Conservation (phyloP, 2,329 filamentous ascomycete genomes). For the Orbilia javanica region DNA sequence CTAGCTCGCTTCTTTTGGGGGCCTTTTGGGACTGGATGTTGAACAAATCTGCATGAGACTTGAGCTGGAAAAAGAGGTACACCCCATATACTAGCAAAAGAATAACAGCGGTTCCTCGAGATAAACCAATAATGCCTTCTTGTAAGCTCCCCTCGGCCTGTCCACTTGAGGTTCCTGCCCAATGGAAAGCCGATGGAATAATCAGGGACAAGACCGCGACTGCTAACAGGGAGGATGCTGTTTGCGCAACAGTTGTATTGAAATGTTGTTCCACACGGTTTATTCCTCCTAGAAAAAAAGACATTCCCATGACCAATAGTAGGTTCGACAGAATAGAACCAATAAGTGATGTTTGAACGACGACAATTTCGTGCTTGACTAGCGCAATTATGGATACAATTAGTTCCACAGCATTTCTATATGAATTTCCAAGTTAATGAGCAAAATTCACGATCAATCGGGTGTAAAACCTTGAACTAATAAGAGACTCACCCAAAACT, state of each 20-base stretch:
- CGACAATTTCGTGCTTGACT: constrained; percentile 78
- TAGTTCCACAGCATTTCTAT: constrained; percentile 84
- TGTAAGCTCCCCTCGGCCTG: constrained; percentile 60
- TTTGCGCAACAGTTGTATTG: constrained; percentile 92
- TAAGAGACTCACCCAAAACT: constrained; percentile 78
- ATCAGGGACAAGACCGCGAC: constrained; percentile 85
- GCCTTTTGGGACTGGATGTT: constrained; percentile 83
- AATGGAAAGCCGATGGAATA: constrained; percentile 87
- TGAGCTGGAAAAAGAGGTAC: constrained; percentile 91
- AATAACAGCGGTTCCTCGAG: constrained; percentile 81
- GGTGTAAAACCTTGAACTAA: background rate
- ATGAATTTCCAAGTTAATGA: background rate
- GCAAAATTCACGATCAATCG: constrained; percentile 6
- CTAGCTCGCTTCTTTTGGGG: constrained; percentile 67
- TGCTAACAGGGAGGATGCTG: constrained; percentile 82
- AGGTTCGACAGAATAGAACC: constrained; percentile 93
- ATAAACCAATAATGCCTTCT: constrained; percentile 73
- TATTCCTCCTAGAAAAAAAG: constrained; percentile 60
- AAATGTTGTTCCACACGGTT: constrained; percentile 75
- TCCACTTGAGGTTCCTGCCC: constrained; percentile 67
- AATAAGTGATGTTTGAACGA: constrained; percentile 92
- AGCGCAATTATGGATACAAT: constrained; percentile 88
- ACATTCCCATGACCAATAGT: constrained; percentile 80
- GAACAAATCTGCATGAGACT: constrained; percentile 84
- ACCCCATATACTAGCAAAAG: constrained; percentile 84